phyloP scores from a whole-genome alignment of 352 stramenopile species.

The Globisporangium heterothallicum region DNA sequence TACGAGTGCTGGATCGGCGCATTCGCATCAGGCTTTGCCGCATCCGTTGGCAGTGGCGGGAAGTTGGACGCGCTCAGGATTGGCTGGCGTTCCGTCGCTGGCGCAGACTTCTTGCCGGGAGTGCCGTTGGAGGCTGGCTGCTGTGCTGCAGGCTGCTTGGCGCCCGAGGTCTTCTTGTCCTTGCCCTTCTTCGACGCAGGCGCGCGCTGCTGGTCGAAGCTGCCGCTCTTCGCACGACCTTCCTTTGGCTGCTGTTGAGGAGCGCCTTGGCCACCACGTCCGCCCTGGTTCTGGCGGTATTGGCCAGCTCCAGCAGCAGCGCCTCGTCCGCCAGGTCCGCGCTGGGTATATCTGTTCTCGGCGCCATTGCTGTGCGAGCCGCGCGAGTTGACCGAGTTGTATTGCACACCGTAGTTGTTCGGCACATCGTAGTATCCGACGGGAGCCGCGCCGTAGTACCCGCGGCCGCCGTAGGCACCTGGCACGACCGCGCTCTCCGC shows the following conservation, averaged over 20 bases:
- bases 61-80: constrained; percentile 83
- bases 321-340: constrained; percentile 16
- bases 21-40: constrained; percentile 27
- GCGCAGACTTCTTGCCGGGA: constrained; percentile 24
- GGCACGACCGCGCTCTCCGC: constrained; percentile 42
- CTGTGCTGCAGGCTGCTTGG: constrained; percentile 22
- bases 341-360: constrained; percentile 34
- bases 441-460: constrained; percentile 58
- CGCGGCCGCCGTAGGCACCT: constrained; percentile 41
- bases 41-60: constrained; percentile 52
- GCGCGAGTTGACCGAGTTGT: constrained; percentile 34
- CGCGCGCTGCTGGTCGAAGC: constrained; percentile 46
- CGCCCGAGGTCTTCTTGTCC: constrained; percentile 48
- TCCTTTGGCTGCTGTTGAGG: constrained; percentile 41
- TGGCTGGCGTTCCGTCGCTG: constrained; percentile 53
- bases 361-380: constrained; percentile 38
- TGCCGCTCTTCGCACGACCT: constrained; percentile 38
- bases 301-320: constrained; percentile 11
- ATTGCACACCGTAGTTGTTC: constrained; percentile 45
- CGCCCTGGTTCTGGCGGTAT: constrained; percentile 21
- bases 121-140: constrained; percentile 17
- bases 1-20: constrained; percentile 70
- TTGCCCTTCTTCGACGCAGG: constrained; percentile 53
- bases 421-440: constrained; percentile 68
- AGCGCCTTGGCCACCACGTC: constrained; percentile 20